Conservation (phyloP, 2,329 filamentous ascomycete genomes). For the Colletotrichum gloeosporioides region DNA sequence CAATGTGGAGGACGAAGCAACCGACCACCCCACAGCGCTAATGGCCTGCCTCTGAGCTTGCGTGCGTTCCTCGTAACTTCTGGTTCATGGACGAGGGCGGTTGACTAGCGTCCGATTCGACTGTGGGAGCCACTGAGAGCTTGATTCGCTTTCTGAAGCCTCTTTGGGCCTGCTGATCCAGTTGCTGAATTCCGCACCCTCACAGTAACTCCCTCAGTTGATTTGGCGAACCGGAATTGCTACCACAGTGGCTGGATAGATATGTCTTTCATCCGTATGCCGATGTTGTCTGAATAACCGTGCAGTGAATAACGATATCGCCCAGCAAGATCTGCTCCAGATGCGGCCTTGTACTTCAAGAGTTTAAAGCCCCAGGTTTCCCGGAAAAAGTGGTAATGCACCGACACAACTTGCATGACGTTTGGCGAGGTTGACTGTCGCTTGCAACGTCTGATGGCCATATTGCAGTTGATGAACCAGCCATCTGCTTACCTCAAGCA, state of each 20-base stretch:
- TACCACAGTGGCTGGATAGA: background rate
- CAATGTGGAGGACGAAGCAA: conserved; percentile 9
- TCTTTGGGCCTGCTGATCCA: conserved; percentile 9
- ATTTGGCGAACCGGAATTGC: background rate
- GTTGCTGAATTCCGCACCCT: conserved; percentile 10
- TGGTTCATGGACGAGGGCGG: conserved; percentile 1
- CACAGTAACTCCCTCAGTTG: background rate
- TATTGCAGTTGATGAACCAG: background rate
- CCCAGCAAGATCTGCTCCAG: background rate
- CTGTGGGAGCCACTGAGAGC: conserved; percentile 18
- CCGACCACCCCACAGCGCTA: background rate
- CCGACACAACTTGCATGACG: background rate
- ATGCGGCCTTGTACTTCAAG: background rate
- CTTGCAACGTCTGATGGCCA: background rate
- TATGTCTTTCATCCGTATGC: background rate
- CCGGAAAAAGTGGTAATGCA: background rate
- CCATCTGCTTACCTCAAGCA: background rate
- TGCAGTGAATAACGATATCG: background rate
- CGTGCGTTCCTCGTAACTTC: conserved; percentile 4
- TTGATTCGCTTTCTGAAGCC: conserved; percentile 24
- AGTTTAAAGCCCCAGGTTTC: background rate
- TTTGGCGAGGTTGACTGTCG: background rate
- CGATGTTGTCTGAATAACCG: background rate
- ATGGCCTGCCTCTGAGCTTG: background rate
- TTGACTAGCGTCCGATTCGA: conserved; percentile 18